Evolutionary conservation across 352 stramenopile genomes (phyloP).

Genomic region (Pythium phragmitis): DNA sequence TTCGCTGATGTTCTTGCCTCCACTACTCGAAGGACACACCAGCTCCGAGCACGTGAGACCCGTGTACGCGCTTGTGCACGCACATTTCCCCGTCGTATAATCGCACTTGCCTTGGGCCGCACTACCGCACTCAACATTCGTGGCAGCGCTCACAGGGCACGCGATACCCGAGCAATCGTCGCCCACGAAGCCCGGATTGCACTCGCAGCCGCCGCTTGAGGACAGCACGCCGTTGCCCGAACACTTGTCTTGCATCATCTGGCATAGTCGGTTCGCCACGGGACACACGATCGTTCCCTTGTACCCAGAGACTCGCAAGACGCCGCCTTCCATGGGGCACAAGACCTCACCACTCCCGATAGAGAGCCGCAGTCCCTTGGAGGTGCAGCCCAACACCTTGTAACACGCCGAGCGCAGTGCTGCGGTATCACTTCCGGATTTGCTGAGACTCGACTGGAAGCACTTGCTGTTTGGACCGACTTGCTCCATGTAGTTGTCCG

Average conservation of each 20-base stretch:
- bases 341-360: conserved; percentile 53
- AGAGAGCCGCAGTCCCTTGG: conserved; percentile 38
- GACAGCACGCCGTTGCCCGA: conserved; percentile 59
- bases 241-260: conserved; percentile 68
- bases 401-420: conserved; percentile 53
- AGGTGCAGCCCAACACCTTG: conserved; percentile 48
- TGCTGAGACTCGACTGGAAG: conserved; percentile 69
- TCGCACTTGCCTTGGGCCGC: conserved; percentile 46
- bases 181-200: conserved; percentile 49
- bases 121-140: conserved; percentile 42
- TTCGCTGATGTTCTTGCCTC: conserved; percentile 45
- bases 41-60: conserved; percentile 59
- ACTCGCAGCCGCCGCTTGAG: conserved; percentile 48
- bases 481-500: conserved; percentile 55
- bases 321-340: conserved; percentile 58
- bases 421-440: conserved; percentile 32
- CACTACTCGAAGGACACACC: conserved; percentile 38
- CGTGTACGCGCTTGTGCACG: conserved; percentile 49
- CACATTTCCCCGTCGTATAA: conserved; percentile 40
- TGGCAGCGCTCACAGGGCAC: conserved; percentile 34
- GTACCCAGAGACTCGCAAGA: conserved; percentile 50
- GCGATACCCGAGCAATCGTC: conserved; percentile 51
- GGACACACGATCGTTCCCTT: conserved; percentile 55
- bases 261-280: conserved; percentile 46
- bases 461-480: conserved; percentile 55